Evolutionary conservation across 768 basidiomycete genomes (phyloP).

Genomic region (Mycena pura): DNA sequence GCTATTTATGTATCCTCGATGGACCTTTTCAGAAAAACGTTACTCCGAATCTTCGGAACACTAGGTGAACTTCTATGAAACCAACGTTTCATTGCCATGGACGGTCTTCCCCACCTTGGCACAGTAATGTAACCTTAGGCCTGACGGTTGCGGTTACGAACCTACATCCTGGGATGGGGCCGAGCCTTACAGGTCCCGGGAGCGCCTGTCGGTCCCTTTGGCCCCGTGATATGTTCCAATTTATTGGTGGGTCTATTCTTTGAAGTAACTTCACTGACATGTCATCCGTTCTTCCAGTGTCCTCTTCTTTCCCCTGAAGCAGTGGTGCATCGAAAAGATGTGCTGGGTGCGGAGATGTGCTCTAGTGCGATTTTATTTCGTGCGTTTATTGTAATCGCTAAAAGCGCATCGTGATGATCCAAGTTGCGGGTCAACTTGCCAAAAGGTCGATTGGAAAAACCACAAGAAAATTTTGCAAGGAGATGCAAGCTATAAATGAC

Average conservation of each 20-base stretch:
- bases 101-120: too few species aligned
- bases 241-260: background rate
- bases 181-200: conserved; percentile 4
- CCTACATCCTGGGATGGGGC: too few species aligned
- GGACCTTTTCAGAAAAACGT: too few species aligned
- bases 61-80: too few species aligned
- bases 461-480: conserved; percentile 13
- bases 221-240: conserved; percentile 5
- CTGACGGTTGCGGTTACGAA: too few species aligned
- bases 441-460: conserved; percentile 7
- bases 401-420: background rate
- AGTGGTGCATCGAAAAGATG: conserved; percentile 6
- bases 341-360: conserved; percentile 6
- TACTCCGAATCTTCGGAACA: too few species aligned
- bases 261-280: background rate
- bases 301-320: background rate
- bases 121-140: too few species aligned
- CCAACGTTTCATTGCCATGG: too few species aligned
- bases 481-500: conserved; percentile 6
- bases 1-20: too few species aligned
- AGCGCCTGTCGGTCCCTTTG: conserved; percentile 6
- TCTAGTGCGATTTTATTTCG: conserved; percentile 8
- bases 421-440: conserved; percentile 10
- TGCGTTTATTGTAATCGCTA: background rate
- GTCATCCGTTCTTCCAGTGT: background rate